Evolutionary conservation across 495 filamentous ascomycete species (phyloP).

Genomic region (Staphylotrichum tortipilum): DNA sequence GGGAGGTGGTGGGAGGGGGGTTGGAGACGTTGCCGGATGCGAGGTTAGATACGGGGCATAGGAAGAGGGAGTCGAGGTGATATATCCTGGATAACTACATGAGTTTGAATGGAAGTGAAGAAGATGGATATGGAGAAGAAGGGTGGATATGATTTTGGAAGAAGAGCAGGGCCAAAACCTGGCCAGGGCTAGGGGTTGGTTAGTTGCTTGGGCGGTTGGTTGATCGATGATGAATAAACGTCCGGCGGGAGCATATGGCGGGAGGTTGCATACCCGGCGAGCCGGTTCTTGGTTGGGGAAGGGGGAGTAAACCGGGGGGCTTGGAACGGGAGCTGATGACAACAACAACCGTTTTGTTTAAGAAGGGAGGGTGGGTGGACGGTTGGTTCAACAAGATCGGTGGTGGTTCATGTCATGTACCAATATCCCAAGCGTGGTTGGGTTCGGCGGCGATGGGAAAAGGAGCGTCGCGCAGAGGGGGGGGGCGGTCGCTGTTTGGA

Average conservation of each 20-base stretch:
- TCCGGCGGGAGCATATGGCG: background rate
- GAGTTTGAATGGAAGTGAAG: slow-evolving; percentile 7
- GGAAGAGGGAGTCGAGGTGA: slow-evolving; percentile 16
- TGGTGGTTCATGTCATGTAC: slow-evolving; percentile 6
- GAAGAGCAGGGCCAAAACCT: background rate
- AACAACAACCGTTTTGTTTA: too few species aligned
- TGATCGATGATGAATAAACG: too few species aligned
- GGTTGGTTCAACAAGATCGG: background rate
- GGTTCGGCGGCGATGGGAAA: background rate
- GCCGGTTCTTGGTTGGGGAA: background rate
- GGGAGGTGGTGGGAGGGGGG: slow-evolving; percentile 9
- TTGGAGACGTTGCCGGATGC: slow-evolving; percentile 35
- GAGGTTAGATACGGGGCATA: slow-evolving; percentile 16
- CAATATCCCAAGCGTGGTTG: slow-evolving; percentile 3
- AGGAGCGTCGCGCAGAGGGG: slow-evolving; percentile 1
- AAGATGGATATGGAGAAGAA: slow-evolving; percentile 1
- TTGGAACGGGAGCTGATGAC: too few species aligned
- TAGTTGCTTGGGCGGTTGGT: too few species aligned
- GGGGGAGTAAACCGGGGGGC: background rate
- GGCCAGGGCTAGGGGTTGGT: too few species aligned
- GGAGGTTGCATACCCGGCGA: background rate
- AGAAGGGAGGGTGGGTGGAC: too few species aligned
- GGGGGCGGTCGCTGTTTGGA: too few species aligned
- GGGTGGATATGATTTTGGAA: background rate
- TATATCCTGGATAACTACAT: too few species aligned